Conservation (phyloP, 1,284 basidiomycete genomes). For the Boletus sp. region DNA sequence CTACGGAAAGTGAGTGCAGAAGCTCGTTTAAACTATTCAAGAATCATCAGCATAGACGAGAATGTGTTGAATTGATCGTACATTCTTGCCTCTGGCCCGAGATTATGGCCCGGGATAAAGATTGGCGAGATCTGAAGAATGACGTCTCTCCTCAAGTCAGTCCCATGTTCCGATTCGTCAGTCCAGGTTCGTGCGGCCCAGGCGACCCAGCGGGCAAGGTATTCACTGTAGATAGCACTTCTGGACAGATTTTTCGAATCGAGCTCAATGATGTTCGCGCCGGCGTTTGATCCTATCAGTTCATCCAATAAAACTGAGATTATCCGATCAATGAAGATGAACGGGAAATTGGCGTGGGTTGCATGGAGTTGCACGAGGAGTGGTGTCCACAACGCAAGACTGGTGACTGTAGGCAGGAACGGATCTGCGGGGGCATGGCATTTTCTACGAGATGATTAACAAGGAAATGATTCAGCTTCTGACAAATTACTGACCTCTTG, state of each 20-base stretch:
- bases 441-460: constrained; percentile 51
- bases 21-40: constrained; percentile 28
- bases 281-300: constrained; percentile 3
- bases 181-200: constrained; percentile 57
- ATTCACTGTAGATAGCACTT: constrained; percentile 55
- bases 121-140: constrained; percentile 51
- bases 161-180: constrained; percentile 34
- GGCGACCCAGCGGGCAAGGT: constrained; percentile 66
- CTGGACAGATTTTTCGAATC: constrained; percentile 15
- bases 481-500: constrained; percentile 60
- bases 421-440: constrained; percentile 50
- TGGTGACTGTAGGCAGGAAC: constrained; percentile 55
- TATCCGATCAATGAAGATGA: constrained; percentile 56
- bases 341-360: constrained; percentile 58
- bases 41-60: constrained; percentile 16
- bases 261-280: constrained; percentile 16
- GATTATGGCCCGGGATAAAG: constrained; percentile 45
- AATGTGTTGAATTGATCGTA: constrained; percentile 27
- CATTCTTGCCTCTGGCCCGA: constrained; percentile 42
- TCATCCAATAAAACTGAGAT: constrained; percentile 46
- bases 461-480: background rate
- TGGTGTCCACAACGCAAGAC: constrained; percentile 71
- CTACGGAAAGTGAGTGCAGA: constrained; percentile 24
- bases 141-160: constrained; percentile 48
- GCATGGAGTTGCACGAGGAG: constrained; percentile 66